Conservation (phyloP, 805 yeast species). For the Ogataea angusta region DNA sequence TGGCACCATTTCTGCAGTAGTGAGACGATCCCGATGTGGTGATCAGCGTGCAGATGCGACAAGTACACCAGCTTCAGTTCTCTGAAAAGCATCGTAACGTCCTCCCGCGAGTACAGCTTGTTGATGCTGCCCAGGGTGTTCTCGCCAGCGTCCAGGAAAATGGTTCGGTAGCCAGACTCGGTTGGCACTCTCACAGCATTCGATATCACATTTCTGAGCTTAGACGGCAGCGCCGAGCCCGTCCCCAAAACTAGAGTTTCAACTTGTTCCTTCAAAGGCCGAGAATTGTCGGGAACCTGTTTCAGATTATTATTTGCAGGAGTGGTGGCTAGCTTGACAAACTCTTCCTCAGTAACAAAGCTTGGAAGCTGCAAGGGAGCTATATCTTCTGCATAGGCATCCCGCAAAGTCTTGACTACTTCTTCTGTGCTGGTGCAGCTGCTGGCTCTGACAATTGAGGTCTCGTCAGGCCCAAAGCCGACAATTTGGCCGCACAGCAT, state of each 20-base stretch:
- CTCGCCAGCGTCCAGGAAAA: conserved; percentile 93
- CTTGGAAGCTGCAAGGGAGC: conserved; percentile 9
- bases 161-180: conserved; percentile 34
- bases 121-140: conserved; percentile 73
- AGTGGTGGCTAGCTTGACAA: conserved; percentile 4
- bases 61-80: conserved; percentile 68
- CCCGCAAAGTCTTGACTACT: conserved; percentile 22
- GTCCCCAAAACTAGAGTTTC: conserved; percentile 84
- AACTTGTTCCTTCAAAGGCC: conserved; percentile 46
- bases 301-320: conserved; percentile 2
- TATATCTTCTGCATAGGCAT: conserved; percentile 29
- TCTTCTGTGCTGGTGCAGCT: conserved; percentile 15
- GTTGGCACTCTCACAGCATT: conserved; percentile 72
- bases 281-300: conserved; percentile 4
- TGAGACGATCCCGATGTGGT: conserved; percentile 80
- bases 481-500: conserved; percentile 30
- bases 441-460: conserved; percentile 2
- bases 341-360: conserved; percentile 9
- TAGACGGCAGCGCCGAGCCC: conserved; percentile 87
- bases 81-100: conserved; percentile 40
- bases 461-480: conserved; percentile 19
- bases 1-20: conserved; percentile 64
- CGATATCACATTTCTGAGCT: conserved; percentile 79
- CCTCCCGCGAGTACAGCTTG: conserved; percentile 55
- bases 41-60: conserved; percentile 96